Evolutionary conservation across 345 rosid species (phyloP).

Genomic region (Gossypium rotundifolium): DNA sequence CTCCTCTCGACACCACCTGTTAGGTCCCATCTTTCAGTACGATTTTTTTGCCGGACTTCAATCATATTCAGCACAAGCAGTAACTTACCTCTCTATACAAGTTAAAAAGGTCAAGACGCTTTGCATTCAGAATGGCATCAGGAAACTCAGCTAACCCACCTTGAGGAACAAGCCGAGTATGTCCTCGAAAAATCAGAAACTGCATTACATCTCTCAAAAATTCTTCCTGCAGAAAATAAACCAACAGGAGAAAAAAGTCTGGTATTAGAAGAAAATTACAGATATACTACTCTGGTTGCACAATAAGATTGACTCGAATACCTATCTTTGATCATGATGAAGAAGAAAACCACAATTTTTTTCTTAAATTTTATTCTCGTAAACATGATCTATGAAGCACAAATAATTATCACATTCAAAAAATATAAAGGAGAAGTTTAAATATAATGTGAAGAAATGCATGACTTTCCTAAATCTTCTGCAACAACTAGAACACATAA

Average conservation of each 20-base stretch:
- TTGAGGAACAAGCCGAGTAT: constrained; percentile 94
- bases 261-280: background rate
- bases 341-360: background rate
- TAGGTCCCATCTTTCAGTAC: constrained; percentile 13
- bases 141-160: constrained; percentile 94
- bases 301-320: background rate
- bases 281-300: background rate
- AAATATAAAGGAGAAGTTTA: background rate
- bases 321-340: background rate
- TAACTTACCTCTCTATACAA: constrained; percentile 84
- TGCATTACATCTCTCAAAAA: constrained; percentile 98
- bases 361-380: background rate
- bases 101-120: constrained; percentile 95
- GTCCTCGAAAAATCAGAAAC: constrained; percentile 86
- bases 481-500: background rate
- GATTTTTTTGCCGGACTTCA: background rate
- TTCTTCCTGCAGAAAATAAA: constrained; percentile 62
- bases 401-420: background rate
- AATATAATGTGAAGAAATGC: background rate
- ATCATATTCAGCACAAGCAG: constrained; percentile 3
- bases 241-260: background rate
- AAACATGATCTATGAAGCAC: background rate
- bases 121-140: constrained; percentile 92
- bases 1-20: constrained; percentile 98
- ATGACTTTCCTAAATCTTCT: background rate